Conservation (phyloP, 495 filamentous ascomycete genomes). For the Penicillium verhagenii region DNA sequence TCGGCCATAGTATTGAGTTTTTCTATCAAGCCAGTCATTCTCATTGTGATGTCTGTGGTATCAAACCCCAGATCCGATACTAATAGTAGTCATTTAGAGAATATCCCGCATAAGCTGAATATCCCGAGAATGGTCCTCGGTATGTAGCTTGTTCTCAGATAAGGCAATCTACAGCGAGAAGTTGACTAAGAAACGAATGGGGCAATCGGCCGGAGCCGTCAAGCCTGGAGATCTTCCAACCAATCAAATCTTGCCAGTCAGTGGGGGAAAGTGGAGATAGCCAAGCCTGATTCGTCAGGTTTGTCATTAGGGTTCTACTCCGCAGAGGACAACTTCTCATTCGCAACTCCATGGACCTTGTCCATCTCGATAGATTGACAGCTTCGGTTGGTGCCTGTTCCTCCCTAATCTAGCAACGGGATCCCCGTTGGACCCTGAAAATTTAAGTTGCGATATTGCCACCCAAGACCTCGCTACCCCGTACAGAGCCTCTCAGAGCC, state of each 20-base stretch:
- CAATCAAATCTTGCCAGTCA: not conserved
- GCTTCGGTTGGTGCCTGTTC: constrained; percentile 22
- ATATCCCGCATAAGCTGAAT: not conserved
- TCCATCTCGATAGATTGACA: not conserved
- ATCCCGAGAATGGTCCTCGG: too few relatives aligned
- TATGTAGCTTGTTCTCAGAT: too few relatives aligned
- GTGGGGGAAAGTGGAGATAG: not conserved
- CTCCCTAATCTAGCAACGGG: constrained; percentile 26
- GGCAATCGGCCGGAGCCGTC: constrained; percentile 18
- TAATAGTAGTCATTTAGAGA: too few relatives aligned
- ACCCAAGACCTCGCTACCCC: constrained; percentile 7
- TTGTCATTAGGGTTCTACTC: constrained; percentile 18
- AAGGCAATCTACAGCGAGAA: constrained; percentile 5
- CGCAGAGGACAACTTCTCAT: constrained; percentile 2
- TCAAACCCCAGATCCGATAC: not conserved
- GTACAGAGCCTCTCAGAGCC: constrained; percentile 3
- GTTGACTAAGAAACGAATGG: constrained; percentile 8
- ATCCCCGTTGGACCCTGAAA: constrained; percentile 8
- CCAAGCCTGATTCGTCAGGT: constrained; percentile 20
- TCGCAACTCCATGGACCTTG: constrained; percentile 4
- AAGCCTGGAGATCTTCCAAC: too few relatives aligned
- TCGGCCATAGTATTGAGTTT: constrained; percentile 2
- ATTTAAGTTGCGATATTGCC: not conserved
- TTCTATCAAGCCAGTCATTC: constrained; percentile 8
- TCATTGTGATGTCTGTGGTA: not conserved